Base-by-base conservation (phyloP, 768 basidiomycete species). In the Tricholoma furcatifolium region DNA sequence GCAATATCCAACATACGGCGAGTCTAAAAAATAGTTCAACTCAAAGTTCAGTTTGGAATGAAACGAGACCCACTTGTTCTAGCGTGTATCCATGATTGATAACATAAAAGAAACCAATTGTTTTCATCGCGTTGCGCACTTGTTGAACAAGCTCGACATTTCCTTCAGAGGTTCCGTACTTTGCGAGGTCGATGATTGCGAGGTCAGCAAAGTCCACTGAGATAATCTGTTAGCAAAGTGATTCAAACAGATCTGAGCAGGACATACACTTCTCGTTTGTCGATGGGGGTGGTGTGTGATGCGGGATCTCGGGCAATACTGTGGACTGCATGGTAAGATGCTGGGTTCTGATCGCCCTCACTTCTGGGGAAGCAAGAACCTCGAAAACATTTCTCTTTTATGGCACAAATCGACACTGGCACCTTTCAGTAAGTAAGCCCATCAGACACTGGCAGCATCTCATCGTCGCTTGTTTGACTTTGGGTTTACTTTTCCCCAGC, bases 161-260 rank as follows among this genome's bases (percentile, higher is more conserved):
- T 10, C 70, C 75, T 50, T 77, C 71, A 0, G 62, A 55, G 5
- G 72, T 77, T 2, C 51, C 51, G 1, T 70, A 70, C 43, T 68
- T 68, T 4, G 79, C 68, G 11, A 84, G 60, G 54, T 84, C 82
- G 51, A 84, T 74, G 50, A 78, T 70, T 0, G 78, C 70, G 15
- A 85, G 73, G 38, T 82, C 77, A 0, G 78, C 83, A 44, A 61
- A 70, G 50, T 70, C 70, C 56, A 72, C 65, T 69, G 36, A 15
- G 20, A 12, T 15, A 2, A 3, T 12, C 21, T 1, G 24, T 53
- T 15, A 57, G 45, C n/a, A 1, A 24, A 2, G 8, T 3, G 4
- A n/a, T 11, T 4, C 44, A 9, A 21, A 1, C 15, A 24, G 6
- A n/a, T 2, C 17, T 7, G 27, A 32, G n/a, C 12, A 17, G 15